A percentile compares a stretch with the other conserved stretches of the same genome.
Evolutionary conservation across 2,329 filamentous ascomycete genomes (phyloP).

Genomic region (Fusarium globosum): DNA sequence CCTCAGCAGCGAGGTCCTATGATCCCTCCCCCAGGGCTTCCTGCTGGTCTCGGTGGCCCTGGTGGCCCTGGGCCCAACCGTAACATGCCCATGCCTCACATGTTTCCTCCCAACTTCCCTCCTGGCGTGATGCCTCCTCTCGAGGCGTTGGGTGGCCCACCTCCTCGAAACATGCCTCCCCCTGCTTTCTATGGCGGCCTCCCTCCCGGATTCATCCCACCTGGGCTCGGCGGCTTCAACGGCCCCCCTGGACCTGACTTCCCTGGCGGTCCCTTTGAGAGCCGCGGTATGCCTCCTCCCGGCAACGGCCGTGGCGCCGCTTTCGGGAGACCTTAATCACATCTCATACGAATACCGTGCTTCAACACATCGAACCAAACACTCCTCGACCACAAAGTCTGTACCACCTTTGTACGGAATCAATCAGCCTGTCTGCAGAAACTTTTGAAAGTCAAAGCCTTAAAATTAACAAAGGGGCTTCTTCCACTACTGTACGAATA

Average conservation of each 20-base stretch:
- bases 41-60: constrained; percentile 40
- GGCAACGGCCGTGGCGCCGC: constrained; percentile 52
- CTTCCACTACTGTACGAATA: constrained; percentile 35
- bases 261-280: constrained; percentile 62
- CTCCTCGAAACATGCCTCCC: constrained; percentile 65
- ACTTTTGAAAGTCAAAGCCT: constrained; percentile 17
- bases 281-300: constrained; percentile 65
- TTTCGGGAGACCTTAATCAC: constrained; percentile 48
- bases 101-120: constrained; percentile 72
- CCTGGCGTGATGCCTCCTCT: constrained; percentile 60
- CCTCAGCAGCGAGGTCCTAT: constrained; percentile 60
- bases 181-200: constrained; percentile 67
- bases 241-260: constrained; percentile 62
- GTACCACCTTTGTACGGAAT: constrained; percentile 38
- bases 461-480: neutral
- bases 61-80: constrained; percentile 45
- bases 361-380: neutral
- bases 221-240: constrained; percentile 67
- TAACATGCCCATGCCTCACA: constrained; percentile 64
- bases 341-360: neutral
- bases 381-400: constrained; percentile 3
- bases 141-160: constrained; percentile 61
- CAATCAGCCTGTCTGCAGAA: constrained; percentile 28
- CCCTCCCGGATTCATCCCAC: constrained; percentile 65
- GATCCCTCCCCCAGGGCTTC: constrained; percentile 70